These are phyloP conservation scores for Talaromyces atroroseus DNA, from an alignment of 2,329 filamentous ascomycete species.

Conservation along the genomic window DNA sequence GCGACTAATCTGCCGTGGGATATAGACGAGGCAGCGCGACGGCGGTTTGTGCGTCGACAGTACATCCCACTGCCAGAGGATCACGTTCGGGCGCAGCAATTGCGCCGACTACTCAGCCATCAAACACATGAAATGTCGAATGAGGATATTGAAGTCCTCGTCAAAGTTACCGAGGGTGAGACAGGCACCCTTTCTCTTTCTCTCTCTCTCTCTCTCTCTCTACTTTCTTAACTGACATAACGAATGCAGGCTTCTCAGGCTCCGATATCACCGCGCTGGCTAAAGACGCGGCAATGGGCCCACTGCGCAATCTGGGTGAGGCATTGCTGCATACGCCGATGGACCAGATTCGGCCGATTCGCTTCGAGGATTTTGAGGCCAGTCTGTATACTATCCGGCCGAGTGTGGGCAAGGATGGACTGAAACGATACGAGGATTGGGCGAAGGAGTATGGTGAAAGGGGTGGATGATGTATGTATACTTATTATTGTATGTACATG, in stretches of 20 bases:
- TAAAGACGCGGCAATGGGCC: constrained; percentile 97
- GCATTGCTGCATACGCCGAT: constrained; percentile 84
- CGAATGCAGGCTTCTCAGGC: constrained; percentile 75
- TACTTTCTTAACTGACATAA: constrained; percentile 5
- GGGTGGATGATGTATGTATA: constrained; percentile 59
- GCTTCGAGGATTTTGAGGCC: constrained; percentile 73
- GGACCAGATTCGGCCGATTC: constrained; percentile 88
- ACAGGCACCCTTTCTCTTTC: constrained; percentile 10
- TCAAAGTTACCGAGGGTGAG: constrained; percentile 78
- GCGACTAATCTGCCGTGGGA: constrained; percentile 97
- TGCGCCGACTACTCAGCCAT: constrained; percentile 72
- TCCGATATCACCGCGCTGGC: constrained; percentile 95
- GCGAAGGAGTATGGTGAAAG: constrained; percentile 87
- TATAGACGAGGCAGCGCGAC: constrained; percentile 88
- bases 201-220: background rate
- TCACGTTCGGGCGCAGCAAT: constrained; percentile 70
- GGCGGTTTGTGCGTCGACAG: constrained; percentile 85
- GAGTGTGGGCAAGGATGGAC: constrained; percentile 76
- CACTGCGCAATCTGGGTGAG: constrained; percentile 82
- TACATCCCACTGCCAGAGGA: constrained; percentile 92
- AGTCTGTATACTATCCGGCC: constrained; percentile 82
- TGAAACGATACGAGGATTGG: constrained; percentile 93
- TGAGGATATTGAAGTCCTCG: constrained; percentile 65
- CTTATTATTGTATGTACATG: background rate
- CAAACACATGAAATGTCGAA: constrained; percentile 77